Evolutionary conservation across 1,284 basidiomycete genomes (phyloP), one percentile per base, ranked within the genome.

Genomic region (Leucoagaricus sp.): DNA sequence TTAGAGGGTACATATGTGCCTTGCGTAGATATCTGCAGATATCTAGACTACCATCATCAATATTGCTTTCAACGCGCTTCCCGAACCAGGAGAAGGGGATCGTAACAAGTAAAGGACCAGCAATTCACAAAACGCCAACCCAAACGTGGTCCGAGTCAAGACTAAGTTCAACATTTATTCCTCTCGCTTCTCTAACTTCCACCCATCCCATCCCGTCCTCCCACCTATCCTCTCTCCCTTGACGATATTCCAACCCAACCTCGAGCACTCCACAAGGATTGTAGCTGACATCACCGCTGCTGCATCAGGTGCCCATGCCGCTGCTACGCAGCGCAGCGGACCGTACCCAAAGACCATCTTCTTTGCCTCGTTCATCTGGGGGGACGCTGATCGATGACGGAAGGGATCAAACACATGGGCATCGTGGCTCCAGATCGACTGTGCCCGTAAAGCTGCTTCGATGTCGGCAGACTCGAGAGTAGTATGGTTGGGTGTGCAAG

Each of bases 271-370:
- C 36, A 74, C 70, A 4, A 82, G 53, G 4, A 83, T 60, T 7
- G 70, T 73, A 0, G 75, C 76, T 4, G 72, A 69, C 33, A 84
- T 69, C 2, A 82, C 60, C 0, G 70, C 83, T 1, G 74, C 77
- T 2, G 78, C 78, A 52, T 77, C 72, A 0, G 80, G 75, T 3
- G 77, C 82, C 75, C 82, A 82, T 2, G 65, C 66, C 17, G 63
- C 65, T 0, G 78, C 83, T 3, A 78, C 69, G 48, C 83, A 85
- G 15, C 66, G 70, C 4, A 77, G 60, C 2, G 60, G 64, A 1
- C 75, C 78, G 44, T 64, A 61, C 1, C 83, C 83, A 60, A 85
- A 85, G 0, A 77, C 69, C 12, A 78, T 69, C 28, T 72, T 19
- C 38, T 72, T 61, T 9, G 67, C 44, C 29, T 60, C 65, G 41